These are phyloP conservation scores for Candida cerambycidarum DNA, from an alignment of 805 yeast species.

Conservation along the genomic window DNA sequence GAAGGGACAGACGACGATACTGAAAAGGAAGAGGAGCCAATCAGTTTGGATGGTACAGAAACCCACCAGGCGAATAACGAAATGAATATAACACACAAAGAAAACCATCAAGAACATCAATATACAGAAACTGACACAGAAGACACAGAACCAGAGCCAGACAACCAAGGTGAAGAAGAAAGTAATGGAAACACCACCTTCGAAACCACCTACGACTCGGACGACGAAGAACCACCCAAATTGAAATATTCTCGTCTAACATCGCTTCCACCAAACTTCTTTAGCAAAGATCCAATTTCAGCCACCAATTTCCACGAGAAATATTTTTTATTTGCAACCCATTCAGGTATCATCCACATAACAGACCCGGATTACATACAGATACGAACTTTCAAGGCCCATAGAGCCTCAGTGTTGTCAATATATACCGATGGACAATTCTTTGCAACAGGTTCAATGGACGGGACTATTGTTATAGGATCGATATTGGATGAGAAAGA, in stretches of 20 bases:
- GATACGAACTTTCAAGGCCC: slow-evolving; percentile 76
- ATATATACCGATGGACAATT: slow-evolving; percentile 69
- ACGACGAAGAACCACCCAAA: slow-evolving; percentile 56
- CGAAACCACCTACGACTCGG: slow-evolving; percentile 16
- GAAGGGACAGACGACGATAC: not conserved
- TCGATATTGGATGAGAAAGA: slow-evolving; percentile 61
- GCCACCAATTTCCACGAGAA: slow-evolving; percentile 59
- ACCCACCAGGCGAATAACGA: no score
- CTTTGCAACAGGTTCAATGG: slow-evolving; percentile 89
- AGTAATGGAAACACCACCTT: slow-evolving; percentile 16
- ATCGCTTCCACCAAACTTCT: slow-evolving; percentile 68
- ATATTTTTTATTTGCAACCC: slow-evolving; percentile 81
- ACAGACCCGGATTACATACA: slow-evolving; percentile 58
- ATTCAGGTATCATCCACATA: slow-evolving; percentile 77
- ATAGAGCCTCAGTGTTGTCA: slow-evolving; percentile 78
- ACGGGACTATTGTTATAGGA: slow-evolving; percentile 88
- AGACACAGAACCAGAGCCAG: slow-evolving; percentile 3
- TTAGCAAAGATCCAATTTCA: slow-evolving; percentile 76
- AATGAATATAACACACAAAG: no score
- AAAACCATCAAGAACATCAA: no score
- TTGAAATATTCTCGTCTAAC: slow-evolving; percentile 72
- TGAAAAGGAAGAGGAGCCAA: not conserved
- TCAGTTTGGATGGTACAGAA: no score
- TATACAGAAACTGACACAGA: not conserved
- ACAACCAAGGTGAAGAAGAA: not conserved